A percentile compares a stretch with the other conserved stretches of the same genome.
Conservation (phyloP, 1,139 yeast species). For the Meyerozyma athensensis region DNA sequence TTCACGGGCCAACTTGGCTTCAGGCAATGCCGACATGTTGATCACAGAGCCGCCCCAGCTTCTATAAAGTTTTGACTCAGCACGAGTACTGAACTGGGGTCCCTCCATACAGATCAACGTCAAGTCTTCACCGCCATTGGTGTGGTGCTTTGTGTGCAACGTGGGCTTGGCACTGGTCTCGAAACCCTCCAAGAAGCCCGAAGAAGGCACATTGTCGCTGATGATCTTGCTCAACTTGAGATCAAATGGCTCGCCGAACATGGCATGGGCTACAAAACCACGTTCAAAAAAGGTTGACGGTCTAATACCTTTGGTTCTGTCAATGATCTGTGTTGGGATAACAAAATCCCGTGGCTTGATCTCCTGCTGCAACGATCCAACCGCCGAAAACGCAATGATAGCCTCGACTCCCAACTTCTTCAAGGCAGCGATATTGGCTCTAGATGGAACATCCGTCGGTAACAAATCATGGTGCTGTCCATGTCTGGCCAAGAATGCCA, state of each 20-base stretch:
- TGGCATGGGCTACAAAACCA: conserved; percentile 96
- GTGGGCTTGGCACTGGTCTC: conserved; percentile 31
- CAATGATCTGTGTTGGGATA: conserved; percentile 91
- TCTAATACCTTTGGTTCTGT: conserved; percentile 93
- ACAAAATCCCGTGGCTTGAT: conserved; percentile 94
- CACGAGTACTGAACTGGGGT: conserved; percentile 95
- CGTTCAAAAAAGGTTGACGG: conserved; percentile 85
- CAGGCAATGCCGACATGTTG: conserved; percentile 95
- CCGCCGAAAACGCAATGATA: conserved; percentile 91
- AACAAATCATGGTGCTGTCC: conserved; percentile 85
- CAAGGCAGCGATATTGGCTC: conserved; percentile 95
- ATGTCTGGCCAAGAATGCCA: conserved; percentile 94
- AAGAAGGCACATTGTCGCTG: conserved; percentile 47
- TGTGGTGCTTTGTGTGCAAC: conserved; percentile 51
- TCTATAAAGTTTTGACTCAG: conserved; percentile 88
- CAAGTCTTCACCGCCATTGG: conserved; percentile 58
- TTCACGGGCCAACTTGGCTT: conserved; percentile 92
- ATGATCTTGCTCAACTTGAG: conserved; percentile 62
- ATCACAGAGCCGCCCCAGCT: conserved; percentile 92
- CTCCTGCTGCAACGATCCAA: conserved; percentile 87
- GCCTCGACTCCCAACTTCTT: conserved; percentile 83
- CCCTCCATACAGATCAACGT: conserved; percentile 98
- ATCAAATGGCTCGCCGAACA: conserved; percentile 96
- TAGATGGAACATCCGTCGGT: conserved; percentile 87
- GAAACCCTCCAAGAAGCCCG: conserved; percentile 51